Evolutionary conservation across 1,139 yeast genomes (phyloP).

Genomic region (Zygosaccharomyces sapae): DNA sequence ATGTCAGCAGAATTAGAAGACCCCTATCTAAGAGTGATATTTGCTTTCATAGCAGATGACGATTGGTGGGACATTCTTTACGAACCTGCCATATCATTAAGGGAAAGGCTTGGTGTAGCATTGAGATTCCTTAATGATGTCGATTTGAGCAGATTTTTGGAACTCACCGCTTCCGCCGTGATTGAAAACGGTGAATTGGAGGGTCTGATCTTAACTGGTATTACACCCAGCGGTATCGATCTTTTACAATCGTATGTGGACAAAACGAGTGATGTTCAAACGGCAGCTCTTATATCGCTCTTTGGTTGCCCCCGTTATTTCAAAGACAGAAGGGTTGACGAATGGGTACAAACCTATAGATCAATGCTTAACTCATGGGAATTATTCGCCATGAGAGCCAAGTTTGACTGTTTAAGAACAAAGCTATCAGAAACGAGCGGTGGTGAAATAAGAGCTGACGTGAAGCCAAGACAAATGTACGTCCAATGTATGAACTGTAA

Average conservation of each 20-base stretch:
- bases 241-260: slow-evolving; percentile 83
- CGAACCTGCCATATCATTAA: slow-evolving; percentile 79
- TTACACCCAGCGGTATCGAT: slow-evolving; percentile 78
- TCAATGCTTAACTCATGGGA: slow-evolving; percentile 81
- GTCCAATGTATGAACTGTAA: slow-evolving; percentile 81
- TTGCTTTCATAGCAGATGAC: slow-evolving; percentile 89
- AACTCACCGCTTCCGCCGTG: slow-evolving; percentile 66
- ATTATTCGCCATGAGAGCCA: slow-evolving; percentile 70
- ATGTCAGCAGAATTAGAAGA: slow-evolving; percentile 84
- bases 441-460: slow-evolving; percentile 48
- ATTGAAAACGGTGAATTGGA: slow-evolving; percentile 79
- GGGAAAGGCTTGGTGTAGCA: slow-evolving; percentile 89
- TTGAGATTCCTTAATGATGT: slow-evolving; percentile 75
- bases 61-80: slow-evolving; percentile 97
- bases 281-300: slow-evolving; percentile 77
- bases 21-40: slow-evolving; percentile 86
- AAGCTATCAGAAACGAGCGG: slow-evolving; percentile 53
- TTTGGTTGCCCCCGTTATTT: slow-evolving; percentile 84
- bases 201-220: slow-evolving; percentile 84
- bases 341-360: slow-evolving; percentile 76
- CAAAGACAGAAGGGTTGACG: slow-evolving; percentile 61
- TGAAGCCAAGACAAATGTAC: slow-evolving; percentile 70
- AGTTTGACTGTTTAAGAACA: slow-evolving; percentile 75
- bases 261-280: slow-evolving; percentile 86
- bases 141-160: slow-evolving; percentile 65